Evolutionary conservation across 768 basidiomycete genomes (phyloP), one percentile per base, ranked within the genome.

Genomic region (Podaxis pistillaris): DNA sequence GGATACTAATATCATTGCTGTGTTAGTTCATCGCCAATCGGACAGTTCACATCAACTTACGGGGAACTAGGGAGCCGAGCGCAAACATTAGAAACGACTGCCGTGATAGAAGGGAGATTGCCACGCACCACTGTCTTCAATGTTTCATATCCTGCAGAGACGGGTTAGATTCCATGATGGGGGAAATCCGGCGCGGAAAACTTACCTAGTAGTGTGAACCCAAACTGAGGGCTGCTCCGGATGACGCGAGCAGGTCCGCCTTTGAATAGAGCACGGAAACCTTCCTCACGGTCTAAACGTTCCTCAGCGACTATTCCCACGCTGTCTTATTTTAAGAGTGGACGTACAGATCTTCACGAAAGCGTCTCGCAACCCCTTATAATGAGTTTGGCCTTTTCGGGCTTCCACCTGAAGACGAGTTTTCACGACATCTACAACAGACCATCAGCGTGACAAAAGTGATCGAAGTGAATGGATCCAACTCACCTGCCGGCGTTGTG

Each of bases 401-500:
- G 94, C 90, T 73, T 98, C 97, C 11, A 93, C 90, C 73, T 98
- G 96, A 67, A 98, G 78, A 52, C 96, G 86, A 15, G 97, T 98
- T 84, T 99, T 98, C 71, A 98, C 92, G 64, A 98, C 97, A 75
- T 99, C 96, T 91, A 54, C n/a, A 56, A 44, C 44, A 17, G 22
- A 46, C 41, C 26, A 37, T 13, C 22, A 50, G 62, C 33, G 40
- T 44, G 49, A 62, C 55, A 28, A 58, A 51, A 52, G 58, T 49
- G 52, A 62, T 60, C 47, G 17, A 47, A 62, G 51, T 56, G 52
- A 63, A 59, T 58, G 54, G 57, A 55, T 55, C 56, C 15, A 44
- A 66, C 79, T 69, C 66, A 92, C 93, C 93, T 68, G 91, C 91
- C 46, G 94, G 94, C 8, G 94, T 96, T 36, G 93, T 93, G 65